Evolutionary conservation across 2,329 filamentous ascomycete genomes (phyloP), one percentile per base, ranked within the genome.

Genomic region (Penicillium nordicum): DNA sequence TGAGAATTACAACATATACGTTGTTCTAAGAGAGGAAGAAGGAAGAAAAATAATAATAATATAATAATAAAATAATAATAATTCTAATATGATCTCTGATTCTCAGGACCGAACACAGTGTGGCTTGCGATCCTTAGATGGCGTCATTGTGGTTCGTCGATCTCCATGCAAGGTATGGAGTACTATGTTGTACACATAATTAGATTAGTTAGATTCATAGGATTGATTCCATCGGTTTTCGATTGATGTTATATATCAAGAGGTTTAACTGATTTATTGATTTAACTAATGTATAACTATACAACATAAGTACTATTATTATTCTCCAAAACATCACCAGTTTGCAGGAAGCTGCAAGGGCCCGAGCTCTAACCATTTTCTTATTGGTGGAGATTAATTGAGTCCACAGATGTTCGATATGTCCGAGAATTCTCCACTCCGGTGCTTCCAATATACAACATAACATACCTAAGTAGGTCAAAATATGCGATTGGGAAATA

Each of bases 91-190:
- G 40, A 50, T 36, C 32, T 59, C 49, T 57, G 57, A 61, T 60
- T 58, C 43, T 40, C 37, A 51, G 16, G 3, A 51, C 51, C 16
- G 37, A 40, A 7, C 18, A 58, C 50, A 43, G 32, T 40, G 57
- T 60, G 58, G 58, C 58, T 55, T 55, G 34, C 34, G 30, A 18
- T 50, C 37, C 8, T 44, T 45, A 53, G 43, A 42, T 50, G 47
- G 47, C 36, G 46, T 50, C 59, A 44, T 45, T 56, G 40, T 57
- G 50, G 57, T 63, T 61, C 56, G 50, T 40, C 51, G 41, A 60
- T 55, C 57, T 53, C 49, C 41, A 61, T 47, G 61, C 56, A 63
- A 63, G 60, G 61, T 53, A 27, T 6, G 63, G 63, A 58, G 61
- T 53, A 27, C 25, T 27, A 18, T 18, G 18, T 6, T 7, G 7